Evolutionary conservation across 495 filamentous ascomycete genomes (phyloP).

Genomic region (Neurospora intermedia): DNA sequence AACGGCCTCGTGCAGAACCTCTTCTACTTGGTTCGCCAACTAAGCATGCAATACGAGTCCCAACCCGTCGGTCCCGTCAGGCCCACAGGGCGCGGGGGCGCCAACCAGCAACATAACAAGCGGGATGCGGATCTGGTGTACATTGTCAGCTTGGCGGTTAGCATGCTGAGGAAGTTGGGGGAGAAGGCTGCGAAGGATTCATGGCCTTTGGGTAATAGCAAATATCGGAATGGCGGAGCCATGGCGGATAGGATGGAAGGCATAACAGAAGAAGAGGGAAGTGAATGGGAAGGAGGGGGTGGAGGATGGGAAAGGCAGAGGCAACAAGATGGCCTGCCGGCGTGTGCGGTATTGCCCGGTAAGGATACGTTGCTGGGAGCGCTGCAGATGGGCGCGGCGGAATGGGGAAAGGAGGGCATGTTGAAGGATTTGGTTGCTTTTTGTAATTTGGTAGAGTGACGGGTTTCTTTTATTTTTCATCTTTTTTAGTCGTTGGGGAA

Average conservation of each 20-base stretch:
- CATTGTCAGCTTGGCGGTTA: slow-evolving; percentile 61
- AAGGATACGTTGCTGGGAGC: slow-evolving; percentile 62
- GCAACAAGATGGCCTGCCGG: slow-evolving; percentile 40
- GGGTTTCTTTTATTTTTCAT: neutral
- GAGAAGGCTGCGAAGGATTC: slow-evolving; percentile 57
- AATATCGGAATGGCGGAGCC: neutral
- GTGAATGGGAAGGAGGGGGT: neutral
- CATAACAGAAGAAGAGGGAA: neutral
- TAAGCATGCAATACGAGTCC: slow-evolving; percentile 50
- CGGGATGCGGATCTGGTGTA: slow-evolving; percentile 39
- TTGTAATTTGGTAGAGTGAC: slow-evolving; percentile 1
- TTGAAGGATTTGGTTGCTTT: slow-evolving; percentile 57
- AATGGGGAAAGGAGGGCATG: slow-evolving; percentile 47
- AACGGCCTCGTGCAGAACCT: slow-evolving; percentile 79
- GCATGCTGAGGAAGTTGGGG: slow-evolving; percentile 55
- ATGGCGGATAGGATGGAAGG: neutral
- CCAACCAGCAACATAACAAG: slow-evolving; percentile 20
- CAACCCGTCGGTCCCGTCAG: slow-evolving; percentile 14
- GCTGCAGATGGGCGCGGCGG: slow-evolving; percentile 45
- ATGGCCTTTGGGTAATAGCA: neutral
- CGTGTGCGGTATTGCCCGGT: slow-evolving; percentile 49
- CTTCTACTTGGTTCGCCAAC: slow-evolving; percentile 54
- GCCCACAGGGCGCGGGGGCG: slow-evolving; percentile 15
- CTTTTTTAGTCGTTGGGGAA: neutral
- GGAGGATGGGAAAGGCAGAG: neutral